These are phyloP conservation scores for Porphyrellus cyaneotinctus DNA, from an alignment of 768 basidiomycete genomes.

Conservation along the genomic window DNA sequence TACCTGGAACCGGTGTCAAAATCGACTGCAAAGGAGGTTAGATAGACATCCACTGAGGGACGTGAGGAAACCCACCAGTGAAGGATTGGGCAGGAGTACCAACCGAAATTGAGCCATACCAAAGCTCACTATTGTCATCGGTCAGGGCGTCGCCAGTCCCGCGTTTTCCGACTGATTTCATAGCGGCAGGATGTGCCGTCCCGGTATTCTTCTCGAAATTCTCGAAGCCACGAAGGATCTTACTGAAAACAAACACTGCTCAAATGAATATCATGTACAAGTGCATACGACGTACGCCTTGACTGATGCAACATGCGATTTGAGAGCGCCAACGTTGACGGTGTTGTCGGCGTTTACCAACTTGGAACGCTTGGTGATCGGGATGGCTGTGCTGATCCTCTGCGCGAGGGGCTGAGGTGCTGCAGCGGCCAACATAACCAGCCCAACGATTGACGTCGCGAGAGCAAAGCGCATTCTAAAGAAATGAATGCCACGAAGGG, in stretches of 20 bases:
- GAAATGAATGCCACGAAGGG: not conserved
- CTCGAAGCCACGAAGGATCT: not conserved
- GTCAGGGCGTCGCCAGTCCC: not conserved
- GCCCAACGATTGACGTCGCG: not conserved
- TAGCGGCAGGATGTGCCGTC: not conserved
- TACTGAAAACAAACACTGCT: constrained; percentile 1
- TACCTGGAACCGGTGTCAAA: constrained; percentile 30
- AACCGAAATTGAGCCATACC: constrained; percentile 12
- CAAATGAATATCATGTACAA: not conserved
- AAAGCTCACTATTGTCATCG: not conserved
- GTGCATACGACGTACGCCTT: constrained; percentile 6
- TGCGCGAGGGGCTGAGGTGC: not conserved
- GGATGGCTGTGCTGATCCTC: not conserved
- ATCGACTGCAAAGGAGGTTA: constrained; percentile 7
- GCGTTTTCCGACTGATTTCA: not conserved
- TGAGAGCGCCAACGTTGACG: constrained; percentile 7
- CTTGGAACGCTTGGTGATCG: constrained; percentile 5
- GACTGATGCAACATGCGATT: constrained; percentile 1
- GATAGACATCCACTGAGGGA: too few relatives aligned
- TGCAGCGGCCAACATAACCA: constrained; percentile 8
- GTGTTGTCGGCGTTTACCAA: constrained; percentile 6
- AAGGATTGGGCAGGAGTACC: constrained; percentile 9
- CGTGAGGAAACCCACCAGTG: constrained; percentile 1
- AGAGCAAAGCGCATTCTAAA: constrained; percentile 8
- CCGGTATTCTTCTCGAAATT: constrained; percentile 11